phyloP scores from a whole-genome alignment of 352 stramenopile genomes.

The Blastocystis sp. region DNA sequence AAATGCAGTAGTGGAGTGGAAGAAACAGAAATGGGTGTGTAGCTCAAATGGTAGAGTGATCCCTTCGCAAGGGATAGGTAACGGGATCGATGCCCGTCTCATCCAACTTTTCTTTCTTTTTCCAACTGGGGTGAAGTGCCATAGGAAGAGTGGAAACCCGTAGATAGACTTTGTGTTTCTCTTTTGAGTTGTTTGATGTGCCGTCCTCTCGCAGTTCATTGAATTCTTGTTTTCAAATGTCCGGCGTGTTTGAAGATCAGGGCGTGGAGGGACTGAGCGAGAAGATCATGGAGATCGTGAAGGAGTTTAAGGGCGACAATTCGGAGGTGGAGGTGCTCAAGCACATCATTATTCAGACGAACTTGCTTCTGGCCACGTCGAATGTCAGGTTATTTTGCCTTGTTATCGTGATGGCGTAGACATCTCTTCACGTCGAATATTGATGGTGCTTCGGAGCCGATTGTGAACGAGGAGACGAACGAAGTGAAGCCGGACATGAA shows the following conservation, averaged over 20 bases:
- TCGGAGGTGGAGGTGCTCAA: slow-evolving; percentile 57
- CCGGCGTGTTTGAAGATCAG: not conserved
- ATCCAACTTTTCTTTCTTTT: slow-evolving; percentile 74
- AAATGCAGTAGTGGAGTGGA: not conserved
- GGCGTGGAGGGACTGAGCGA: slow-evolving; percentile 16
- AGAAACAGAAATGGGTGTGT: slow-evolving; percentile 63
- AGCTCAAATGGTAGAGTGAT: slow-evolving; percentile 75
- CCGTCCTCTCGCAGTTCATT: too few species aligned
- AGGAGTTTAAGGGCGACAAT: slow-evolving; percentile 17
- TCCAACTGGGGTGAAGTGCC: too few species aligned
- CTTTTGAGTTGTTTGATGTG: too few species aligned
- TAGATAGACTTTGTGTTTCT: too few species aligned
- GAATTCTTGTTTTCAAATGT: not conserved
- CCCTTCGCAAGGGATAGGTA: slow-evolving; percentile 74
- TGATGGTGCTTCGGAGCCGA: not conserved
- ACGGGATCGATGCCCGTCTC: slow-evolving; percentile 74
- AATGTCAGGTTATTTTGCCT: slow-evolving; percentile 40
- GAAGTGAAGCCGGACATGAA: slow-evolving; percentile 57
- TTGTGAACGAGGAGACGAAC: slow-evolving; percentile 49
- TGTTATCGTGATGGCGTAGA: not conserved
- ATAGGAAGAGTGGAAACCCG: too few species aligned
- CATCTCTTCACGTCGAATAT: slow-evolving; percentile 44
- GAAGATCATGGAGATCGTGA: slow-evolving; percentile 29
- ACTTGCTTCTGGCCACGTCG: slow-evolving; percentile 43
- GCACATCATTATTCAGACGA: slow-evolving; percentile 8